These are phyloP conservation scores for Auxenochlorella pyrenoidosa DNA, from an alignment of 139 green algal genomes.

Conservation along the genomic window DNA sequence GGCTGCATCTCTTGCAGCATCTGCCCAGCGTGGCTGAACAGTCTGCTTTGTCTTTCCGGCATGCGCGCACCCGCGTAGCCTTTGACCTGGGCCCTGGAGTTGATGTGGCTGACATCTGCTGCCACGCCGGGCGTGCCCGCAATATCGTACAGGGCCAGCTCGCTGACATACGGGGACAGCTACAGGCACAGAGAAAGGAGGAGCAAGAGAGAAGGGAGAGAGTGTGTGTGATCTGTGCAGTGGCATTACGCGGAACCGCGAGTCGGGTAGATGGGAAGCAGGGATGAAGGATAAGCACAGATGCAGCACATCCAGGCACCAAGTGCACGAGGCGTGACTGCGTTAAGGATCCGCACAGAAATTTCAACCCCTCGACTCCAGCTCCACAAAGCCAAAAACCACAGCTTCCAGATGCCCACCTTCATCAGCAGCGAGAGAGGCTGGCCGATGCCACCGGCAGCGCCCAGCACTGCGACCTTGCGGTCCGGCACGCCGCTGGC, in stretches of 20 bases:
- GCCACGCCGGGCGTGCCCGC: constrained; percentile 90
- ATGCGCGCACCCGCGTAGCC: constrained; percentile 40
- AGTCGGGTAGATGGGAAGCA: too few species aligned
- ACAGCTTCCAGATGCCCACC: constrained; percentile 60
- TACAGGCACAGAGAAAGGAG: constrained; percentile 25
- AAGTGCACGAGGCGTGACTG: not conserved
- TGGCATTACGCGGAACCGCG: too few species aligned
- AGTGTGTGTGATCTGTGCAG: too few species aligned
- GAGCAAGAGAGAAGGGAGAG: not conserved
- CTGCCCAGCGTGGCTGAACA: too few species aligned
- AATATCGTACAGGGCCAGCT: constrained; percentile 92
- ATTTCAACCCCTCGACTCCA: too few species aligned
- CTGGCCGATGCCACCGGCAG: constrained; percentile 93
- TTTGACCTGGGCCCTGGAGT: constrained; percentile 89
- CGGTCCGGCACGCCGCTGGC: constrained; percentile 49
- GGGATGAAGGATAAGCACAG: too few species aligned
- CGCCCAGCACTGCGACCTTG: constrained; percentile 91
- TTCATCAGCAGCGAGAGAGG: constrained; percentile 96
- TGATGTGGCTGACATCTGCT: constrained; percentile 96
- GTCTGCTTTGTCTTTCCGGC: too few species aligned
- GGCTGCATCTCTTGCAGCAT: too few species aligned
- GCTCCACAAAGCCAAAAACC: not conserved
- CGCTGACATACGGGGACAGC: constrained; percentile 79
- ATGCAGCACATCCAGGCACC: not conserved
- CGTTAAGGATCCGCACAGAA: too few species aligned